Evolutionary conservation across 2,329 filamentous ascomycete genomes (phyloP).

Genomic region (Aspergillus latus): DNA sequence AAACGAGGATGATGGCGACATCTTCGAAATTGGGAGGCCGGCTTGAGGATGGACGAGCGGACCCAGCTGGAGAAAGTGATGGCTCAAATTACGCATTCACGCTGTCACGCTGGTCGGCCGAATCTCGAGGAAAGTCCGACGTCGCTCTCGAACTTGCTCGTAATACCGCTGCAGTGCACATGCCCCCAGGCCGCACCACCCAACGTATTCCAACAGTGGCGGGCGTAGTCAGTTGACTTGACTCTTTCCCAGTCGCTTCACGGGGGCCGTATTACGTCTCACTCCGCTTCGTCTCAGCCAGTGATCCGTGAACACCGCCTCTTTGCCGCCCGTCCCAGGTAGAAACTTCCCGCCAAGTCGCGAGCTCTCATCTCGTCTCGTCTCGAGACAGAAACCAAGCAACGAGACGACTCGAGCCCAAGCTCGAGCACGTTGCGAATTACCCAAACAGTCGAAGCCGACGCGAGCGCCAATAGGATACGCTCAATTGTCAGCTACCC

Average conservation of each 20-base stretch:
- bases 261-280: background rate
- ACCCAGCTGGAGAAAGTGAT: background rate
- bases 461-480: constrained; percentile 1
- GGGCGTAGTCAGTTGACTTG: background rate
- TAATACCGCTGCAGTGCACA: background rate
- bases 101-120: background rate
- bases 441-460: constrained; percentile 8
- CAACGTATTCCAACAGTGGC: background rate
- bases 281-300: background rate
- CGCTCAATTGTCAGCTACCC: constrained; percentile 1
- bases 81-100: background rate
- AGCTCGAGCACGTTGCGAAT: constrained; percentile 8
- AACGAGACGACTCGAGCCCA: no score
- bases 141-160: background rate
- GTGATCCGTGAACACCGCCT: background rate
- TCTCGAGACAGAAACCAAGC: no score
- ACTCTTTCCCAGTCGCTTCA: background rate
- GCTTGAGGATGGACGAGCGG: no score
- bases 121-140: background rate
- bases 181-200: background rate
- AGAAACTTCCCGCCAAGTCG: background rate
- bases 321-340: background rate
- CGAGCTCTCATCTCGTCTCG: no score
- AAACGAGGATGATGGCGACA: background rate
- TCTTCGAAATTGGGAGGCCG: background rate